Conservation (phyloP, 306 rosid species). For the Fragaria nilgerrensis region DNA sequence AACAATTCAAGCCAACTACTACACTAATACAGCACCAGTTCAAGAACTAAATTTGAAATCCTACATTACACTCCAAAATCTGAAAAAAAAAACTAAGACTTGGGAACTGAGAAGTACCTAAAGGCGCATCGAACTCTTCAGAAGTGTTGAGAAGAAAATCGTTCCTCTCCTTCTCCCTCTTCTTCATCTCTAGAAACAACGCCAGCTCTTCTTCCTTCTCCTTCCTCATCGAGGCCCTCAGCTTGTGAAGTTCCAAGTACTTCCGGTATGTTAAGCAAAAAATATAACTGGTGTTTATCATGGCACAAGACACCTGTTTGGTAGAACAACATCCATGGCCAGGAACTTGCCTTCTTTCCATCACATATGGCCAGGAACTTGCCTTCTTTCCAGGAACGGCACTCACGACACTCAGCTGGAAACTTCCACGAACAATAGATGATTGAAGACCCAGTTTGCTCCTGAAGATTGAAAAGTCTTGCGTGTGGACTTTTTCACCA, state of each 20-base stretch:
- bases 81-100: neutral
- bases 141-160: conserved; percentile 72
- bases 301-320: too few species aligned
- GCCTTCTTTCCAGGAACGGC: too few species aligned
- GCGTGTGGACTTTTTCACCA: neutral
- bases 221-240: conserved; percentile 40
- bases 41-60: neutral
- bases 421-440: too few species aligned
- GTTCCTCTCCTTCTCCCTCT: conserved; percentile 82
- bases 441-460: too few species aligned
- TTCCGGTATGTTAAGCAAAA: too few species aligned
- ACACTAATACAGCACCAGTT: neutral
- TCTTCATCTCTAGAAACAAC: conserved; percentile 80
- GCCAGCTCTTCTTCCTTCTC: conserved; percentile 94
- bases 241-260: too few species aligned
- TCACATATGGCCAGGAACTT: too few species aligned
- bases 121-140: conserved; percentile 67
- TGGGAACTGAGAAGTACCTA: conserved; percentile 40
- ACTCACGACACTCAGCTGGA: too few species aligned
- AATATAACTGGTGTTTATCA: too few species aligned
- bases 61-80: neutral
- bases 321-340: too few species aligned
- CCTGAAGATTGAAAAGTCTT: neutral
- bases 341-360: too few species aligned
- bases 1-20: neutral